Conservation (phyloP, 805 yeast genomes). For the Hemisphaericaspora nanyangensis region DNA sequence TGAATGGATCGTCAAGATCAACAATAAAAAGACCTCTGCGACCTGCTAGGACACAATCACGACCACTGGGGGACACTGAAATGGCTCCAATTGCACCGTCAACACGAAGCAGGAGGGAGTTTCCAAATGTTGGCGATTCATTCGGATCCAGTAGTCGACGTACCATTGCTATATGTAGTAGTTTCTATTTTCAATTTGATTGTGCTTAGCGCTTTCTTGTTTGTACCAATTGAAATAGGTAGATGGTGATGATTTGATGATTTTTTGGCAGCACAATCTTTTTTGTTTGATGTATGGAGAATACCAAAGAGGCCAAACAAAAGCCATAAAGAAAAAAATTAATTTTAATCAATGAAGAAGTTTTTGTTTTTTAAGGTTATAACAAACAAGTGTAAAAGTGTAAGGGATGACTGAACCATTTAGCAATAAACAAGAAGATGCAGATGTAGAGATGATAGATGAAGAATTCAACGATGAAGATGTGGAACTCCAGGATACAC, state of each 20-base stretch:
- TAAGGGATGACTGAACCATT: conserved; percentile 6
- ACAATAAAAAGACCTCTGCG: conserved; percentile 77
- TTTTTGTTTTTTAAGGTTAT: too few species aligned
- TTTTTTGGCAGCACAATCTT: too few species aligned
- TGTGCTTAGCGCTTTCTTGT: too few species aligned
- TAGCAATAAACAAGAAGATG: conserved; percentile 6
- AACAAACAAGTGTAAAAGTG: too few species aligned
- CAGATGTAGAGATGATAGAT: conserved; percentile 15
- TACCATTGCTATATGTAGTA: background rate
- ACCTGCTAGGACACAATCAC: conserved; percentile 92
- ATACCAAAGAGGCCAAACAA: too few species aligned
- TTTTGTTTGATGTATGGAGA: too few species aligned
- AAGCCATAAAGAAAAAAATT: too few species aligned
- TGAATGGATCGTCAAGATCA: conserved; percentile 93
- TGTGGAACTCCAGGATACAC: conserved; percentile 2
- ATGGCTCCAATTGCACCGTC: conserved; percentile 93
- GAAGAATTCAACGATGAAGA: conserved; percentile 24
- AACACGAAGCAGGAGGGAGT: conserved; percentile 76
- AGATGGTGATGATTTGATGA: too few species aligned
- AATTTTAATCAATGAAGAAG: too few species aligned
- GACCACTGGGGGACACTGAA: conserved; percentile 81
- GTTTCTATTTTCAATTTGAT: too few species aligned
- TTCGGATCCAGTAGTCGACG: conserved; percentile 16
- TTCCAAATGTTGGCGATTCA: conserved; percentile 65
- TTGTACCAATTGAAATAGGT: too few species aligned